These are phyloP conservation scores for Cladosporium sp. DNA, from an alignment of 2,329 filamentous ascomycete genomes.

Conservation along the genomic window DNA sequence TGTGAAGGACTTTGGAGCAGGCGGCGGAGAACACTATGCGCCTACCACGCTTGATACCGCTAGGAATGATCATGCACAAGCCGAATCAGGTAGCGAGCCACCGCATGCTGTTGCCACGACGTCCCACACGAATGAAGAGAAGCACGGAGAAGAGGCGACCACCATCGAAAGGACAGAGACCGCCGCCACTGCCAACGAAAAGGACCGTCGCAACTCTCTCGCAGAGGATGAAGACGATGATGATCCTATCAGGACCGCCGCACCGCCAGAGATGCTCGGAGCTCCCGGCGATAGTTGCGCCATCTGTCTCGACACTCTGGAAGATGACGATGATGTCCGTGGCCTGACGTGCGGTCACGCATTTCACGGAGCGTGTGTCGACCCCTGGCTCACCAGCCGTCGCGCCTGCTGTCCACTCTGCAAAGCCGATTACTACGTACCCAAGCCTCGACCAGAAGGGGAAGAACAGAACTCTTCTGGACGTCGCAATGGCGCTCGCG, in stretches of 20 bases:
- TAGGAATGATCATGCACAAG: constrained; percentile 45
- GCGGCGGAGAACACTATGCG: constrained; percentile 12
- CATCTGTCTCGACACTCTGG: constrained; percentile 89
- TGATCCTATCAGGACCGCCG: constrained; percentile 73
- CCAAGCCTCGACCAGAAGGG: constrained; percentile 72
- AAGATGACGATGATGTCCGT: constrained; percentile 92
- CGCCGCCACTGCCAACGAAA: constrained; percentile 49
- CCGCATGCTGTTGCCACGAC: constrained; percentile 16
- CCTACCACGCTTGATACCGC: constrained; percentile 37
- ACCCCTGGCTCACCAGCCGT: constrained; percentile 92
- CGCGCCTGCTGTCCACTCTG: constrained; percentile 95
- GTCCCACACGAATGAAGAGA: constrained; percentile 15
- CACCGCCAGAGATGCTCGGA: constrained; percentile 74
- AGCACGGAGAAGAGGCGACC: constrained; percentile 25
- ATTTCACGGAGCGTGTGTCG: constrained; percentile 92
- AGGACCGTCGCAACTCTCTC: constrained; percentile 23
- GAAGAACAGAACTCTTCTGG: constrained; percentile 27
- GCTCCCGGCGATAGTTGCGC: constrained; percentile 89
- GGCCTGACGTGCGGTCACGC: constrained; percentile 95
- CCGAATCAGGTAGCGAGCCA: constrained; percentile 21
- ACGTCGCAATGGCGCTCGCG: constrained; percentile 10
- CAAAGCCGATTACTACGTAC: constrained; percentile 95
- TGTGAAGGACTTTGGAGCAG: constrained; percentile 45
- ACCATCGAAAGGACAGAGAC: constrained; percentile 31
- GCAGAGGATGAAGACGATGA: constrained; percentile 69